Percentiles rank a stretch among this genome's conserved stretches.
Conservation (phyloP, 805 yeast species). For the Candida coquimbonensis region DNA sequence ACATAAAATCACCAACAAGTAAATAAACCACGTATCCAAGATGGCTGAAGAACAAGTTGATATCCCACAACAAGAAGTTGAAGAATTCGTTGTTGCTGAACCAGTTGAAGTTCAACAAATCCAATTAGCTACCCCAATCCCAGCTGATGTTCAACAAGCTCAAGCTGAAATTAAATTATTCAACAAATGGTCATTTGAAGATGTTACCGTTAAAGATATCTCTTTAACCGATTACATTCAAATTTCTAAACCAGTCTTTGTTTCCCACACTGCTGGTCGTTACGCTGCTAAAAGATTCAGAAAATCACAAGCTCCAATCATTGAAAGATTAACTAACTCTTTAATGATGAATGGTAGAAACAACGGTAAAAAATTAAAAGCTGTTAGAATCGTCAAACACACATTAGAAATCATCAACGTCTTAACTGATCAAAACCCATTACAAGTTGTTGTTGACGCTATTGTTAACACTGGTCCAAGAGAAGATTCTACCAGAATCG, state of each 20-base stretch:
- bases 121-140: slow-evolving; percentile 91
- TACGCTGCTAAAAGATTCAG: slow-evolving; percentile 99
- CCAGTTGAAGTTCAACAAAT: slow-evolving; percentile 71
- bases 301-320: slow-evolving; percentile 99
- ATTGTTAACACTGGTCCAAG: slow-evolving; percentile 99
- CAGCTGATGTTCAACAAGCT: slow-evolving; percentile 94
- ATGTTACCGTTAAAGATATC: slow-evolving; percentile 94
- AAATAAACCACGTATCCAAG: slow-evolving; percentile 23
- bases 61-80: slow-evolving; percentile 42
- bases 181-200: slow-evolving; percentile 99
- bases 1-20: not conserved
- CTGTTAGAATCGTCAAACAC: slow-evolving; percentile 99
- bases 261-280: slow-evolving; percentile 99
- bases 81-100: slow-evolving; percentile 72
- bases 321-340: slow-evolving; percentile 99
- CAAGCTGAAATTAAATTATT: slow-evolving; percentile 94
- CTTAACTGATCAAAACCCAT: slow-evolving; percentile 98
- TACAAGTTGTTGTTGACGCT: slow-evolving; percentile 98
- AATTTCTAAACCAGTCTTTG: slow-evolving; percentile 95
- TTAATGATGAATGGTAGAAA: slow-evolving; percentile 99
- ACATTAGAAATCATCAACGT: slow-evolving; percentile 96
- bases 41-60: slow-evolving; percentile 75
- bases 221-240: slow-evolving; percentile 98
- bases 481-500: slow-evolving; percentile 99
- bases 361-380: slow-evolving; percentile 99